These are phyloP conservation scores for Salinomyces thailandicus DNA, from an alignment of 2,329 filamentous ascomycete species.

Conservation along the genomic window DNA sequence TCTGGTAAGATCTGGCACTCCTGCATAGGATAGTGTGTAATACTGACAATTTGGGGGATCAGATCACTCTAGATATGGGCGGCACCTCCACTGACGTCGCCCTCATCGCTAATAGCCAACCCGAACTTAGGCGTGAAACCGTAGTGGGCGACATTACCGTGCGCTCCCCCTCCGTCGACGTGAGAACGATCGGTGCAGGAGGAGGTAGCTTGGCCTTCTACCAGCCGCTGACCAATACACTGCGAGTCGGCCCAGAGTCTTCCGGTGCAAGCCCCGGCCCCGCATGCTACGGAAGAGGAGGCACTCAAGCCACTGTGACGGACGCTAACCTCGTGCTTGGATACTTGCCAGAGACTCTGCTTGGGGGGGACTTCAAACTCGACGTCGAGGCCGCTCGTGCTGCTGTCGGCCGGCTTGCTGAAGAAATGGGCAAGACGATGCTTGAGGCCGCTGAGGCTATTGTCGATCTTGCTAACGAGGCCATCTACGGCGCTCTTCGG, in stretches of 20 bases:
- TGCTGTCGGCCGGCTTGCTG: conserved; percentile 14
- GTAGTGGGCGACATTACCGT: conserved; percentile 20
- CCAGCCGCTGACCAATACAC: conserved; percentile 16
- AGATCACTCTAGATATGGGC: conserved; percentile 19
- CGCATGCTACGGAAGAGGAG: conserved; percentile 18
- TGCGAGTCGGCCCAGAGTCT: conserved; percentile 18
- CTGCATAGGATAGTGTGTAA: neutral
- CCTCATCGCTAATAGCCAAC: conserved; percentile 16
- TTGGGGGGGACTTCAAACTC: conserved; percentile 19
- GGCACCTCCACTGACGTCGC: conserved; percentile 19
- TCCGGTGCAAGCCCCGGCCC: conserved; percentile 16
- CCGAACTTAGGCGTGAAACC: conserved; percentile 17
- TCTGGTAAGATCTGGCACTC: conserved; percentile 3
- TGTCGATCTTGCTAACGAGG: conserved; percentile 19
- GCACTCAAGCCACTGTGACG: conserved; percentile 18
- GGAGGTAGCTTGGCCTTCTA: conserved; percentile 20
- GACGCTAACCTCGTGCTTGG: conserved; percentile 19
- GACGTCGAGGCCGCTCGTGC: conserved; percentile 15
- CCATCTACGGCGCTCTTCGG: conserved; percentile 18
- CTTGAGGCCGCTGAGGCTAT: conserved; percentile 18
- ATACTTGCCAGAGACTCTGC: conserved; percentile 17
- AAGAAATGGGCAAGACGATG: conserved; percentile 19
- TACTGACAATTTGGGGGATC: too few species aligned
- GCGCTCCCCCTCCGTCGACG: conserved; percentile 16
- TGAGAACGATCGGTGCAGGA: conserved; percentile 18